Evolutionary conservation across 495 filamentous ascomycete genomes (phyloP).

Genomic region (Penicillium simplicissimum): DNA sequence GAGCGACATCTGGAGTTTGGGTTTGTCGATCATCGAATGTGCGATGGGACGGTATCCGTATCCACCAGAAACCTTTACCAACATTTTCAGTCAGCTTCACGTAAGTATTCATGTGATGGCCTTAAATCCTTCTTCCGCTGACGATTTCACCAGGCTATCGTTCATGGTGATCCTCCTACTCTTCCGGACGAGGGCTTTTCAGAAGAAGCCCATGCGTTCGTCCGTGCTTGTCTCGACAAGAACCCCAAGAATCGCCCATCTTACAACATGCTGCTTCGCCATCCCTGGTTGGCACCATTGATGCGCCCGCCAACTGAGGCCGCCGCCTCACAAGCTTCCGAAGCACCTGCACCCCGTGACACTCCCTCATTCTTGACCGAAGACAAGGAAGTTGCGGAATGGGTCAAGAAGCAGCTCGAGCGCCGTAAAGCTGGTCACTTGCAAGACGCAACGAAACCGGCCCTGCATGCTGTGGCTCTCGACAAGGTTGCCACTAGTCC

Average conservation of each 20-base stretch:
- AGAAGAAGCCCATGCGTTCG: conserved; percentile 79
- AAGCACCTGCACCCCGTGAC: conserved; percentile 43
- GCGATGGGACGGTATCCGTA: conserved; percentile 95
- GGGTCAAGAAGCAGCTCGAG: conserved; percentile 75
- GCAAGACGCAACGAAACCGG: conserved; percentile 57
- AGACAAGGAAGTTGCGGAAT: conserved; percentile 78
- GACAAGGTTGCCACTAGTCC: conserved; percentile 54
- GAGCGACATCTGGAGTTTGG: conserved; percentile 96
- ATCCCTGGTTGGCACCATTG: conserved; percentile 81
- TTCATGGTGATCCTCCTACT: conserved; percentile 89
- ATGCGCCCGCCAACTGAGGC: conserved; percentile 81
- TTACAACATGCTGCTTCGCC: conserved; percentile 83
- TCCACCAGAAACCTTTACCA: conserved; percentile 96
- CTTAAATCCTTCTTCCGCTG: conserved; percentile 14
- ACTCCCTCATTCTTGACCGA: conserved; percentile 49
- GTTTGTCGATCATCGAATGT: conserved; percentile 94
- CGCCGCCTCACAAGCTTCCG: conserved; percentile 47
- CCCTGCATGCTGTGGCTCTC: conserved; percentile 75
- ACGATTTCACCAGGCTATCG: conserved; percentile 72
- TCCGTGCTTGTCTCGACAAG: conserved; percentile 88
- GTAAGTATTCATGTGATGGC: conserved; percentile 57
- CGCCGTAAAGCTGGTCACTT: conserved; percentile 55
- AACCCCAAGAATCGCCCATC: conserved; percentile 85
- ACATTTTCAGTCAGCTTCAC: conserved; percentile 96
- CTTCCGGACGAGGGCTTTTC: conserved; percentile 78